Evolutionary conservation across 768 basidiomycete genomes (phyloP).

Genomic region (Heimioporus sp.): DNA sequence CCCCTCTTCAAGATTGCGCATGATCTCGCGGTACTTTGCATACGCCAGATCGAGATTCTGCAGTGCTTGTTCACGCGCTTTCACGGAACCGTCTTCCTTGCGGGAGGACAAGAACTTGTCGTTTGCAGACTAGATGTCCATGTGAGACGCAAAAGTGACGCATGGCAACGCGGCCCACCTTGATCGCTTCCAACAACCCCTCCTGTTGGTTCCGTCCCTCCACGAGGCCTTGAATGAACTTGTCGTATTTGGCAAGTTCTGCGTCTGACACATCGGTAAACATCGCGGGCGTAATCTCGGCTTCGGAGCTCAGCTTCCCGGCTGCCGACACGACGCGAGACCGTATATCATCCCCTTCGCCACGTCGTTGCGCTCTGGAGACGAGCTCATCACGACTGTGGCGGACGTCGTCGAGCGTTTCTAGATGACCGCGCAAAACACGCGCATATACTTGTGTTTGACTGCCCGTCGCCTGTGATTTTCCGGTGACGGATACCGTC

Average conservation of each 20-base stretch:
- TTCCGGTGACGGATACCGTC: constrained; percentile 37
- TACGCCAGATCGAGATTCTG: constrained; percentile 83
- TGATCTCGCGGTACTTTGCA: constrained; percentile 85
- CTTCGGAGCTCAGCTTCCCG: constrained; percentile 59
- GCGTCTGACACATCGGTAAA: constrained; percentile 83
- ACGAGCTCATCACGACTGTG: constrained; percentile 61
- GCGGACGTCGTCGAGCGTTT: constrained; percentile 74
- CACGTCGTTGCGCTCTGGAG: constrained; percentile 58
- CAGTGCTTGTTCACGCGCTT: constrained; percentile 77
- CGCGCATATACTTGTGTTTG: constrained; percentile 64
- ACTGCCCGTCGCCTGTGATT: constrained; percentile 37
- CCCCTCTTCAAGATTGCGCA: constrained; percentile 84
- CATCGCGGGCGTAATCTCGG: constrained; percentile 77
- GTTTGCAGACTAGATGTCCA: constrained; percentile 53
- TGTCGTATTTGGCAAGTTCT: constrained; percentile 80
- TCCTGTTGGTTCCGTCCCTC: constrained; percentile 59
- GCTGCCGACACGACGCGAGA: constrained; percentile 65
- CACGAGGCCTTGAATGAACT: constrained; percentile 59
- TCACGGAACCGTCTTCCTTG: constrained; percentile 72
- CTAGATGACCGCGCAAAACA: constrained; percentile 69
- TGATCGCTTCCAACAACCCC: constrained; percentile 61
- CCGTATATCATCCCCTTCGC: constrained; percentile 71
- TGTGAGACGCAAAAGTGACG: neutral
- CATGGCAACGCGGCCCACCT: constrained; percentile 44
- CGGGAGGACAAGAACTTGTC: constrained; percentile 72